Percentiles rank a stretch among this genome's conserved stretches.
These are phyloP conservation scores for Aristolochia californica DNA, from an alignment of 164 flowering plant genomes.

Conservation along the genomic window DNA sequence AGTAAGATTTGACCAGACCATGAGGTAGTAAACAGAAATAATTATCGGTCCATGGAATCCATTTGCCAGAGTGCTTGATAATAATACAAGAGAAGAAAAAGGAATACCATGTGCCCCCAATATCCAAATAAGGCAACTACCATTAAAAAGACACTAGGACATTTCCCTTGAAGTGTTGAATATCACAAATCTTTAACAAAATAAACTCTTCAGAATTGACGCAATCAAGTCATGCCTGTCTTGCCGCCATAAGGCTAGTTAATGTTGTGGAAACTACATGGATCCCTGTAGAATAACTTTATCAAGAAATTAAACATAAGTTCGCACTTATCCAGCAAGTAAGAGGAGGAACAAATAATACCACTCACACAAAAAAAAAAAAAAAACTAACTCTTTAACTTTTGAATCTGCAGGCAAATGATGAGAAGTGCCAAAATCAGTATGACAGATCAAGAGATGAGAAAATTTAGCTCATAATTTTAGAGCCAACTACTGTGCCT, in stretches of 20 bases:
- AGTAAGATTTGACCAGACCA: background rate
- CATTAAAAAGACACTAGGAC: slow-evolving; percentile 3
- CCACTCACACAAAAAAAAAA: no score
- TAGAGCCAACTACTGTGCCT: no score
- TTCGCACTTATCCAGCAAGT: no score
- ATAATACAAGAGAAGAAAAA: background rate
- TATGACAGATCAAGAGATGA: no score
- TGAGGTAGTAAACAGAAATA: background rate
- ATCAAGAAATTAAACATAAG: slow-evolving; percentile 4
- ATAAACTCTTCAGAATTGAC: slow-evolving; percentile 2
- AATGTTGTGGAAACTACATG: background rate
- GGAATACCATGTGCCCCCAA: slow-evolving; percentile 1
- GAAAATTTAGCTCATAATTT: no score
- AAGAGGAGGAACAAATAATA: no score
- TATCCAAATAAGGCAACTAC: background rate
- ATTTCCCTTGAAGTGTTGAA: slow-evolving; percentile 18
- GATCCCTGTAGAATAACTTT: no score
- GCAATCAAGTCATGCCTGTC: slow-evolving; percentile 2
- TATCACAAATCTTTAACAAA: no score
- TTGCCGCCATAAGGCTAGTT: slow-evolving; percentile 5
- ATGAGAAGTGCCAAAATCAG: no score
- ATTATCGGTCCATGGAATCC: background rate
- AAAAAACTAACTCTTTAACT: no score
- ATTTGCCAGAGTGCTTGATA: background rate
- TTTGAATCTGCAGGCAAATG: no score